phyloP scores from a whole-genome alignment of 169 alveolate genomes.

The Babesia divergens region DNA sequence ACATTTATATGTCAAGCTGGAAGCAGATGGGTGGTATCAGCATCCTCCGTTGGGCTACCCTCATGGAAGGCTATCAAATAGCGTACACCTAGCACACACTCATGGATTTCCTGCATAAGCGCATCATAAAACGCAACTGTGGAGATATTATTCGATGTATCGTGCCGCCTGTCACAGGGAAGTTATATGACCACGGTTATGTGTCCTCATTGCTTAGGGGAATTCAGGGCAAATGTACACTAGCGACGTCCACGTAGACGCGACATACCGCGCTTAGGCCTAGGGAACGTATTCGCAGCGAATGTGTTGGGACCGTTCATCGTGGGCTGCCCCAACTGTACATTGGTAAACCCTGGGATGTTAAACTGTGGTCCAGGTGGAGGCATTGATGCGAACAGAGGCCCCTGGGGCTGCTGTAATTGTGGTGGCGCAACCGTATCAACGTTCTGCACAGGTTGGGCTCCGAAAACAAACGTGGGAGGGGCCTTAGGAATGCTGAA shows the following conservation, averaged over 20 bases:
- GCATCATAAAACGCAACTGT: too few relatives aligned
- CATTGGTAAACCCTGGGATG: slow-evolving; percentile 20
- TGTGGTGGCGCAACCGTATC: not conserved
- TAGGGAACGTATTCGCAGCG: slow-evolving; percentile 17
- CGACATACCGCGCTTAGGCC: slow-evolving; percentile 13
- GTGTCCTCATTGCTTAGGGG: too few relatives aligned
- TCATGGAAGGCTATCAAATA: not conserved
- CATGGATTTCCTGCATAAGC: too few relatives aligned
- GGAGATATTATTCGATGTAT: too few relatives aligned
- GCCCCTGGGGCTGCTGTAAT: not conserved
- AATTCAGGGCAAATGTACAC: too few relatives aligned
- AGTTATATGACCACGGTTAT: too few relatives aligned
- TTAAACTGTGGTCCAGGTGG: slow-evolving; percentile 31
- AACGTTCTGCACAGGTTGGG: not conserved
- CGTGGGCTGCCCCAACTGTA: not conserved
- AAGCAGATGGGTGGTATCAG: too few relatives aligned
- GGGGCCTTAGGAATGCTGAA: slow-evolving; percentile 33
- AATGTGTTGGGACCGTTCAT: slow-evolving; percentile 2
- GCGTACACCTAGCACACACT: not conserved
- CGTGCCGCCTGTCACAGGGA: too few relatives aligned
- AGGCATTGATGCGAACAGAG: not conserved
- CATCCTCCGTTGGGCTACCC: too few relatives aligned
- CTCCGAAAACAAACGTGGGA: slow-evolving; percentile 59
- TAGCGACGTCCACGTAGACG: slow-evolving; percentile 23
- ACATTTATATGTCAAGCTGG: not conserved